A percentile compares a stretch with the other conserved stretches of the same genome.
These are phyloP conservation scores for Mucor piriformis DNA, from an alignment of 371 early-diverging fungal species.

Conservation along the genomic window DNA sequence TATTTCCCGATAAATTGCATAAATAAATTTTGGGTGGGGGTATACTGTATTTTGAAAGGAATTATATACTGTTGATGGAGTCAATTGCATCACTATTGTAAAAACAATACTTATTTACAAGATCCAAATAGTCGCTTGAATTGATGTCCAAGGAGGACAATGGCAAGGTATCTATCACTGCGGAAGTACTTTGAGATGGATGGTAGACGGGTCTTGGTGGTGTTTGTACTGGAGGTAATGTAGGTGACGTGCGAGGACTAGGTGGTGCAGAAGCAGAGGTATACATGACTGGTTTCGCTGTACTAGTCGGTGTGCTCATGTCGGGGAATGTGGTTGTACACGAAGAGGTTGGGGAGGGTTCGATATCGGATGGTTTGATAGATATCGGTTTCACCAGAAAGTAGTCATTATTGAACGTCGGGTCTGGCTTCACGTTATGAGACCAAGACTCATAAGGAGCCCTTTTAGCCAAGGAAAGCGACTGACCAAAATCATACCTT, in stretches of 20 bases:
- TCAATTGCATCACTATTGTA: slow-evolving; percentile 8
- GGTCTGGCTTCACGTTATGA: slow-evolving; percentile 3
- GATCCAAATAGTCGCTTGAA: slow-evolving; percentile 22
- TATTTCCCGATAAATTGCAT: no score
- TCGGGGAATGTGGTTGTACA: no score
- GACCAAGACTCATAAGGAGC: slow-evolving; percentile 14
- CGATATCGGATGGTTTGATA: neutral
- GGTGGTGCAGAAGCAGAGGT: slow-evolving; percentile 10
- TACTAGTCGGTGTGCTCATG: neutral
- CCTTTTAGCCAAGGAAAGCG: slow-evolving; percentile 29
- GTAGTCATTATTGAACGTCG: neutral
- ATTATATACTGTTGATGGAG: neutral
- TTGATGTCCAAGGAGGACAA: slow-evolving; percentile 18
- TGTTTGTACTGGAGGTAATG: slow-evolving; percentile 1
- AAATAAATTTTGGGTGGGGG: no score
- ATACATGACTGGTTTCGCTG: no score
- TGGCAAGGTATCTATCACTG: neutral
- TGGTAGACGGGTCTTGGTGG: neutral
- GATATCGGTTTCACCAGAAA: slow-evolving; percentile 9
- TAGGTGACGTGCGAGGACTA: slow-evolving; percentile 22
- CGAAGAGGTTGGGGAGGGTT: neutral
- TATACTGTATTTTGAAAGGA: no score
- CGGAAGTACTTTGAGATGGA: slow-evolving; percentile 7
- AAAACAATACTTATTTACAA: slow-evolving; percentile 27
- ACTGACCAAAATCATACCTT: slow-evolving; percentile 38